phyloP scores from a whole-genome alignment of 352 stramenopile genomes.

The Pythium aquatile region DNA sequence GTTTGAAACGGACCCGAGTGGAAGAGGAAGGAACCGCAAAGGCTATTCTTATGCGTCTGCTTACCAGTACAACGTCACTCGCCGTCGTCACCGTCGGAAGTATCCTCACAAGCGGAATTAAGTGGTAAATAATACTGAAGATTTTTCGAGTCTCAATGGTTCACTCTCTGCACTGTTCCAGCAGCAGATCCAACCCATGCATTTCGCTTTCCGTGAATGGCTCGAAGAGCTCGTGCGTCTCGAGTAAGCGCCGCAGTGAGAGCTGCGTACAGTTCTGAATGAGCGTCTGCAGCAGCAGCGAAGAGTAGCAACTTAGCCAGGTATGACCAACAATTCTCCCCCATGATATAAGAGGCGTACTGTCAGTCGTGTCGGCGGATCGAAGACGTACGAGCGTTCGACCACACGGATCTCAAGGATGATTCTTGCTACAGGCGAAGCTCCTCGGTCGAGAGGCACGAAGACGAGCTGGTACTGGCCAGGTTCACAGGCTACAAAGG shows the following conservation, averaged over 20 bases:
- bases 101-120: neutral
- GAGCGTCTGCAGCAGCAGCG: neutral
- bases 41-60: neutral
- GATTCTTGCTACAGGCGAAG: neutral
- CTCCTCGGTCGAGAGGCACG: neutral
- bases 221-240: constrained; percentile 13
- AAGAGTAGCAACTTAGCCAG: neutral
- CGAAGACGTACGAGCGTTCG: constrained; percentile 4
- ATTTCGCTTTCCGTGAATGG: constrained; percentile 5
- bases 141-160: no score
- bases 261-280: constrained; percentile 10
- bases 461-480: constrained; percentile 19
- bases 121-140: no score
- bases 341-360: neutral
- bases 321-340: no score
- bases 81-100: neutral
- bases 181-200: constrained; percentile 4
- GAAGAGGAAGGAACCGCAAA: neutral
- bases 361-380: constrained; percentile 5
- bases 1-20: neutral
- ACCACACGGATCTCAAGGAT: constrained; percentile 5
- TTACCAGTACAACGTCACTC: neutral
- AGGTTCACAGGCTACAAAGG: constrained; percentile 5
- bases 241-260: constrained; percentile 14
- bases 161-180: constrained; percentile 4